A percentile compares a stretch with the other conserved stretches of the same genome.
Conservation (phyloP, 73 alveolate species). For the Paramecium sexaurelia region DNA sequence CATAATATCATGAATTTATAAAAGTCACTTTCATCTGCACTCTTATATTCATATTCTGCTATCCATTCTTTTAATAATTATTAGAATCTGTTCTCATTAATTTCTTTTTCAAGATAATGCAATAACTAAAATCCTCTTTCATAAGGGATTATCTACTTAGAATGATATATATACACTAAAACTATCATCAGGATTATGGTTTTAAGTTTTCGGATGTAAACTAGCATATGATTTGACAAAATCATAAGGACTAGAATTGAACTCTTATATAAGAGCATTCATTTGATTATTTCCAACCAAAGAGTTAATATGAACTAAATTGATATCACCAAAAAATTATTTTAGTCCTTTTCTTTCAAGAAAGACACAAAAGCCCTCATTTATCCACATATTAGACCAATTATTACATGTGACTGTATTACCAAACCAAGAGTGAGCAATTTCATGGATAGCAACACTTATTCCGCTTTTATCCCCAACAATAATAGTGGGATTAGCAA, state of each 20-base stretch:
- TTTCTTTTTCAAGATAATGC: conserved; percentile 62
- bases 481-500: conserved; percentile 94
- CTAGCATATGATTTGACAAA: conserved; percentile 63
- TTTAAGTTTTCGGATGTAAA: conserved; percentile 71
- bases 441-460: conserved; percentile 93
- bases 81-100: conserved; percentile 61
- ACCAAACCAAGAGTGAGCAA: conserved; percentile 99
- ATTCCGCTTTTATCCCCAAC: conserved; percentile 97
- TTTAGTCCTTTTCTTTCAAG: conserved; percentile 81
- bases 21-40: conserved; percentile 72
- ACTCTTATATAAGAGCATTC: neutral
- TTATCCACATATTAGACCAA: conserved; percentile 98
- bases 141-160: conserved; percentile 64
- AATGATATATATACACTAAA: conserved; percentile 18
- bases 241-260: conserved; percentile 34
- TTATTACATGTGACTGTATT: conserved; percentile 94
- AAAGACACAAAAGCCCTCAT: conserved; percentile 93
- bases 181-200: conserved; percentile 76
- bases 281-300: conserved; percentile 66
- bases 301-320: conserved; percentile 69
- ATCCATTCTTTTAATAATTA: conserved; percentile 57
- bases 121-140: conserved; percentile 73
- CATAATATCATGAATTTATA: conserved; percentile 37
- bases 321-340: conserved; percentile 68
- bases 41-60: conserved; percentile 62